These are phyloP conservation scores for Actinomortierella wolfii DNA, from an alignment of 371 early-diverging fungal species.

Conservation along the genomic window DNA sequence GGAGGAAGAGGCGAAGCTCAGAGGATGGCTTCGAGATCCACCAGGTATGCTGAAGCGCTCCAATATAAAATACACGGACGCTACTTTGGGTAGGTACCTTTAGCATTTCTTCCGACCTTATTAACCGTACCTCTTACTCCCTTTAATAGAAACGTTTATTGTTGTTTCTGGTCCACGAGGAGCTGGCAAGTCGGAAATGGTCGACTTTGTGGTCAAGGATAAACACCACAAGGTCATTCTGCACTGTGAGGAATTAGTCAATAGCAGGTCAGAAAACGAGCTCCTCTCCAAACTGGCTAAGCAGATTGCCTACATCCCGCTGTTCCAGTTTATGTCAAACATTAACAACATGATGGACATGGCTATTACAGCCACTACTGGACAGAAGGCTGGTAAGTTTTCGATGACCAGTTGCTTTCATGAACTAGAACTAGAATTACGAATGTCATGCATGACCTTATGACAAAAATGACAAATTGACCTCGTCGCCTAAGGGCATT, in stretches of 20 bases:
- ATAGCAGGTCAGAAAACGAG: conserved; percentile 73
- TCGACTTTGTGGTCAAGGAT: conserved; percentile 56
- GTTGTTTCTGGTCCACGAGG: conserved; percentile 66
- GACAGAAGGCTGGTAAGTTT: conserved; percentile 75
- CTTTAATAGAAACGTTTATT: conserved; percentile 58
- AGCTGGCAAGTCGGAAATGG: conserved; percentile 62
- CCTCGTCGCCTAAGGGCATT: neutral
- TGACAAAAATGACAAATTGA: neutral
- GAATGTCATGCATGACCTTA: neutral
- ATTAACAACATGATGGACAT: conserved; percentile 77
- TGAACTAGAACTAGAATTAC: neutral
- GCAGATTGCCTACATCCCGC: conserved; percentile 82
- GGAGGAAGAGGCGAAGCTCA: conserved; percentile 60
- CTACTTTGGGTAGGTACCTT: no score
- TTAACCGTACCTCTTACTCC: neutral
- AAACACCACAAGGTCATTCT: conserved; percentile 73
- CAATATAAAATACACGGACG: no score
- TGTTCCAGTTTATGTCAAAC: conserved; percentile 78
- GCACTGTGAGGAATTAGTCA: conserved; percentile 77
- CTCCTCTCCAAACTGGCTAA: conserved; percentile 68
- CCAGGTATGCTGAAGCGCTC: conserved; percentile 73
- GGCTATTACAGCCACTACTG: conserved; percentile 82
- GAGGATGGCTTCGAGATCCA: conserved; percentile 65
- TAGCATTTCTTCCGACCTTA: no score
- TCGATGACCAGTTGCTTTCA: neutral